phyloP scores from a whole-genome alignment of 768 basidiomycete species.

The Coprinellus micaceus region DNA sequence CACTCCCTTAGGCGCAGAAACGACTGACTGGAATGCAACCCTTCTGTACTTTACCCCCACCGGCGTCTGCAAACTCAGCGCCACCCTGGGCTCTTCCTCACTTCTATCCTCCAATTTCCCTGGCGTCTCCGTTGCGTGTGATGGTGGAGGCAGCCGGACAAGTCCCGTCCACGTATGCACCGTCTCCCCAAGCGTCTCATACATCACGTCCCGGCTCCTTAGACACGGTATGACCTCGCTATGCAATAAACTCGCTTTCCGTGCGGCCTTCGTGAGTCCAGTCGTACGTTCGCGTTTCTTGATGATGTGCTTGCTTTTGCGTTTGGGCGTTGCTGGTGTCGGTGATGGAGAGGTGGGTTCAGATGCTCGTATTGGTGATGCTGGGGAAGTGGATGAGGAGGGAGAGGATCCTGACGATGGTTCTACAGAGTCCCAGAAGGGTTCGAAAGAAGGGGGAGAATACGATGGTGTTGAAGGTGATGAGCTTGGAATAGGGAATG shows the following conservation, averaged over 20 bases:
- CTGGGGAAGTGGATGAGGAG: background rate
- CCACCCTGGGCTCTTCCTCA: background rate
- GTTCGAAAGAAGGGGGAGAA: background rate
- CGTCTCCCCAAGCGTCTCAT: conserved; percentile 7
- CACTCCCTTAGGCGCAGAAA: background rate
- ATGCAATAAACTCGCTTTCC: conserved; percentile 5
- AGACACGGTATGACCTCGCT: conserved; percentile 5
- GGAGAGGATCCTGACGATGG: background rate
- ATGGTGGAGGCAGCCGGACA: background rate
- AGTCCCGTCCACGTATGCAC: conserved; percentile 10
- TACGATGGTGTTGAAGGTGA: background rate
- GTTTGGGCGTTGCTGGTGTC: background rate
- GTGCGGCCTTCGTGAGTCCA: conserved; percentile 2
- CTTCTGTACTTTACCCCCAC: background rate
- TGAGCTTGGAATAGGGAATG: background rate
- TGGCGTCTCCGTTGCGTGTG: background rate
- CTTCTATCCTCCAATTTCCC: background rate
- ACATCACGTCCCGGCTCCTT: background rate
- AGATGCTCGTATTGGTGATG: too few relatives aligned
- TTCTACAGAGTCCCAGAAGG: background rate
- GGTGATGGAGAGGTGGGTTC: background rate
- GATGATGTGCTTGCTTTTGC: background rate
- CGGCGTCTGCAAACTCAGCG: background rate
- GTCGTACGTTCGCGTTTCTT: conserved; percentile 2
- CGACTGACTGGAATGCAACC: conserved; percentile 6